Evolutionary conservation across 495 filamentous ascomycete species (phyloP).

Genomic region (Acidomyces sp.): DNA sequence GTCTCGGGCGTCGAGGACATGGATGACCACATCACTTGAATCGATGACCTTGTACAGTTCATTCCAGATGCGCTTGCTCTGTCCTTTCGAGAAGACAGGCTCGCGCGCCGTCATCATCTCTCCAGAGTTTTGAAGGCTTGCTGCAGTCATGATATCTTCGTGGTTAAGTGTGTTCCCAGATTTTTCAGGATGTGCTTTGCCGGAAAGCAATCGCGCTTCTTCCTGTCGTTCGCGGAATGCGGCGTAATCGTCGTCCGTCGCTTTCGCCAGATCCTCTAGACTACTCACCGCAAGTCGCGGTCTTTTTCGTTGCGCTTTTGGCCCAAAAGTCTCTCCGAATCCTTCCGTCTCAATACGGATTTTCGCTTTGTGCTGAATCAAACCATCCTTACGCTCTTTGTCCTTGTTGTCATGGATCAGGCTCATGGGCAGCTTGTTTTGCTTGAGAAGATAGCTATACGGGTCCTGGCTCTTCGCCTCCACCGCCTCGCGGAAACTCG

Average conservation of each 20-base stretch:
- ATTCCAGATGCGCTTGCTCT: slow-evolving; percentile 93
- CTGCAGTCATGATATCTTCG: slow-evolving; percentile 34
- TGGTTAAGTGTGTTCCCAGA: too few species aligned
- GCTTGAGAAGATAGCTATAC: slow-evolving; percentile 81
- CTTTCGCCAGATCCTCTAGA: slow-evolving; percentile 67
- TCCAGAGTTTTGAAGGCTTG: slow-evolving; percentile 37
- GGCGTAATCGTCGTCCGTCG: slow-evolving; percentile 64
- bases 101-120: slow-evolving; percentile 60
- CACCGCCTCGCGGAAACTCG: slow-evolving; percentile 81
- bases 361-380: slow-evolving; percentile 89
- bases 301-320: slow-evolving; percentile 82
- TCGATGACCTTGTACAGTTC: slow-evolving; percentile 73
- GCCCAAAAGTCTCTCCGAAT: slow-evolving; percentile 82
- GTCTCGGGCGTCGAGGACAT: slow-evolving; percentile 32
- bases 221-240: slow-evolving; percentile 65
- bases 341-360: slow-evolving; percentile 79
- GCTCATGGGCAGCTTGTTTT: slow-evolving; percentile 84
- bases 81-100: slow-evolving; percentile 85
- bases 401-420: slow-evolving; percentile 53
- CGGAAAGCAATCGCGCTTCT: slow-evolving; percentile 56
- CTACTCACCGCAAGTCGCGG: slow-evolving; percentile 74
- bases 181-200: slow-evolving; percentile 32
- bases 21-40: slow-evolving; percentile 29
- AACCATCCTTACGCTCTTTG: slow-evolving; percentile 66
- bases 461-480: slow-evolving; percentile 81